Evolutionary conservation across 2,329 filamentous ascomycete genomes (phyloP).

Genomic region (Pseudopithomyces chartarum): DNA sequence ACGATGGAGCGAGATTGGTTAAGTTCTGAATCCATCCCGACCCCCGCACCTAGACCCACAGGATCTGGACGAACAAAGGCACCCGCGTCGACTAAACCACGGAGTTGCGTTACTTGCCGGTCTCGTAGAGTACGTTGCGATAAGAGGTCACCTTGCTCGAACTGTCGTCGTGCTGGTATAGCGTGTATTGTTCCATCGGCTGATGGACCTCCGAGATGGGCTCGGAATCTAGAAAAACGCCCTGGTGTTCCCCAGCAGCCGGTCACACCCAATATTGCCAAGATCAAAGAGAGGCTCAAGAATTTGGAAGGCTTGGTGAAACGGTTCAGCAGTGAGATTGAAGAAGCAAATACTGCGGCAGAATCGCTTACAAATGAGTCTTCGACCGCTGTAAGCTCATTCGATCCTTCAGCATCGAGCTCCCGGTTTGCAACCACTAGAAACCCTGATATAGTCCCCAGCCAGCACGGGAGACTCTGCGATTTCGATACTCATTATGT

Average conservation of each 20-base stretch:
- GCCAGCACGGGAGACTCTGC: conserved; percentile 11
- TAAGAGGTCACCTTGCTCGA: conserved; percentile 61
- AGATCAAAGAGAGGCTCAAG: conserved; percentile 55
- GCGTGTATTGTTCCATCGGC: conserved; percentile 57
- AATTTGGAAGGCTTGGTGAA: conserved; percentile 54
- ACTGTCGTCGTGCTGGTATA: conserved; percentile 60
- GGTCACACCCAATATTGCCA: conserved; percentile 27
- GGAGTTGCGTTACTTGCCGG: conserved; percentile 59
- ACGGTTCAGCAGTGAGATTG: conserved; percentile 52
- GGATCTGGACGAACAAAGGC: neutral
- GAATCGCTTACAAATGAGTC: conserved; percentile 25
- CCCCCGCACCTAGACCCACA: neutral
- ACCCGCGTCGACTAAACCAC: conserved; percentile 39
- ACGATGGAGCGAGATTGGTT: neutral
- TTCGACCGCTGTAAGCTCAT: conserved; percentile 4
- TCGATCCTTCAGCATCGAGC: neutral
- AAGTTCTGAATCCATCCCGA: neutral
- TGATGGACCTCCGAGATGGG: conserved; percentile 60
- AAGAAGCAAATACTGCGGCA: conserved; percentile 52
- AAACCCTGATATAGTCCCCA: conserved; percentile 54
- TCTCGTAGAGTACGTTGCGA: conserved; percentile 64
- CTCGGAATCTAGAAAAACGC: conserved; percentile 55
- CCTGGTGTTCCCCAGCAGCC: conserved; percentile 34
- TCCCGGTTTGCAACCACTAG: conserved; percentile 29
- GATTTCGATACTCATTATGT: conserved; percentile 48